Conservation (phyloP, 331 rosid species). For the Acacia concinna region DNA sequence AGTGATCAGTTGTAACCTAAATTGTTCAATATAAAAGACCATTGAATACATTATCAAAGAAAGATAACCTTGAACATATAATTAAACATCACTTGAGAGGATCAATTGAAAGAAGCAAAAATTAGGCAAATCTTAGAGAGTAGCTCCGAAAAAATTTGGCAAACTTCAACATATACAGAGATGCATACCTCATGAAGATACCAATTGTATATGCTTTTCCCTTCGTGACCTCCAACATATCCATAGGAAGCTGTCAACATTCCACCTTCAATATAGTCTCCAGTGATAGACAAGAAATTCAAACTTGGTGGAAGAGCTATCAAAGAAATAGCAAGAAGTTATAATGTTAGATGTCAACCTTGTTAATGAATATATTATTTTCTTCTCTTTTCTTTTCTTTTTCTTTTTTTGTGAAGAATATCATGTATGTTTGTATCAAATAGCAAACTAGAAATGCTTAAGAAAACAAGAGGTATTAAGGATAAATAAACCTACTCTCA, state of each 20-base stretch:
- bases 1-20: background rate
- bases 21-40: background rate
- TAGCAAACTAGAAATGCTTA: background rate
- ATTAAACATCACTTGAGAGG: background rate
- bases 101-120: background rate
- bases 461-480: slow-evolving; percentile 9
- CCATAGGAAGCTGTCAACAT: slow-evolving; percentile 97
- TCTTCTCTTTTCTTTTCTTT: background rate
- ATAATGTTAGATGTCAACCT: slow-evolving; percentile 1
- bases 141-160: background rate
- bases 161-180: background rate
- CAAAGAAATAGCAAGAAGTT: slow-evolving; percentile 5
- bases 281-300: slow-evolving; percentile 92
- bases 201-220: slow-evolving; percentile 88
- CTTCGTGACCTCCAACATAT: slow-evolving; percentile 97
- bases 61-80: background rate
- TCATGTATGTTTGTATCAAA: background rate
- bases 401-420: background rate
- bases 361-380: background rate
- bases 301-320: slow-evolving; percentile 98
- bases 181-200: slow-evolving; percentile 81
- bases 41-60: background rate
- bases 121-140: background rate
- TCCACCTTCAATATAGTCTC: slow-evolving; percentile 85
- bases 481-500: slow-evolving; percentile 67